These are phyloP conservation scores for Cladosporium sp. DNA, from an alignment of 2,329 filamentous ascomycete species.

Conservation along the genomic window DNA sequence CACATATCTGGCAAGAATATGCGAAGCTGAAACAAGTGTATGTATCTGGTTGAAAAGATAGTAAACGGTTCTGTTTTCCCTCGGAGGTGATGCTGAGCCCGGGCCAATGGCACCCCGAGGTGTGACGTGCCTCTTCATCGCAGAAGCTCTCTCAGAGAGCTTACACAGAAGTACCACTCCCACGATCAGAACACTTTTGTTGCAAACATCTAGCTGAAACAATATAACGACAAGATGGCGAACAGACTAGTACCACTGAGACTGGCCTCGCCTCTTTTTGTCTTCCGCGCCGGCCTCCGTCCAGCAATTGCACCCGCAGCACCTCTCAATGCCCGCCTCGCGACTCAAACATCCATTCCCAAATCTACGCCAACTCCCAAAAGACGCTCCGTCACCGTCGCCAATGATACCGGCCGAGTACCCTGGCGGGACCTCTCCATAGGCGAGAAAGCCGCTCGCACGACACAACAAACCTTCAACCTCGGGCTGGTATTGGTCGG, in stretches of 20 bases:
- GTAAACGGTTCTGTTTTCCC: no score
- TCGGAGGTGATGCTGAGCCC: not conserved
- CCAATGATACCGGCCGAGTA: constrained; percentile 79
- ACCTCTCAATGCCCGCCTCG: constrained; percentile 3
- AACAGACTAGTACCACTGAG: constrained; percentile 4
- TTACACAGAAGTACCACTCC: no score
- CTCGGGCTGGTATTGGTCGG: constrained; percentile 72
- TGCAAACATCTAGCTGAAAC: not conserved
- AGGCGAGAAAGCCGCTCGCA: constrained; percentile 74
- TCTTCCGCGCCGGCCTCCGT: constrained; percentile 8
- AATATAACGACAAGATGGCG: not conserved
- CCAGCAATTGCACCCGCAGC: constrained; percentile 6
- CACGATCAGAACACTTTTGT: not conserved
- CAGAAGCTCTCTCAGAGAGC: no score
- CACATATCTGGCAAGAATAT: no score
- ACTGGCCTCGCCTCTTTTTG: constrained; percentile 8
- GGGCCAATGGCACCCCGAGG: not conserved
- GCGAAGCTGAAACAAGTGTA: no score
- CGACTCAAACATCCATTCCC: constrained; percentile 18
- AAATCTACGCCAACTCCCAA: constrained; percentile 41
- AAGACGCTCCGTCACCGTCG: constrained; percentile 69
- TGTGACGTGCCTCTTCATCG: no score
- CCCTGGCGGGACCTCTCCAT: constrained; percentile 73
- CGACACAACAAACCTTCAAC: constrained; percentile 88
- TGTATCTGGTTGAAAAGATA: no score